A percentile compares a stretch with the other conserved stretches of the same genome.
Conservation (phyloP, 805 yeast genomes). For the Candida gorgasii region DNA sequence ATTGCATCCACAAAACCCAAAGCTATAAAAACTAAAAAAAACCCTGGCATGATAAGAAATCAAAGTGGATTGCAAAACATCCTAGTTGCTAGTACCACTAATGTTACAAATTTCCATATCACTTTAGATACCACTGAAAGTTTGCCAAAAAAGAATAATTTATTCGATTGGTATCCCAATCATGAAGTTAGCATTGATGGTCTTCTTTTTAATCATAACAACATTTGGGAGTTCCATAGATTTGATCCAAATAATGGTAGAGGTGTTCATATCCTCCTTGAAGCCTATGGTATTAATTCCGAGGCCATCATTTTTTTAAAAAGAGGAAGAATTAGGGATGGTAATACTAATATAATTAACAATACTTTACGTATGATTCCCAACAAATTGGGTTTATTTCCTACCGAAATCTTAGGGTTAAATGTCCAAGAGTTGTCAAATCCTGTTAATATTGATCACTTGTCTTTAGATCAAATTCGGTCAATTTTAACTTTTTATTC, state of each 20-base stretch:
- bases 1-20: not conserved
- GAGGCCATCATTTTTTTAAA: not conserved
- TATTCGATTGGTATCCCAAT: not conserved
- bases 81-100: not conserved
- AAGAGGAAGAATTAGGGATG: not conserved
- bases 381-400: not conserved
- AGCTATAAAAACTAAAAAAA: not conserved
- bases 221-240: not conserved
- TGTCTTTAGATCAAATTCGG: not conserved
- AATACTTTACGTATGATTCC: not conserved
- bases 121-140: not conserved
- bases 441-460: not conserved
- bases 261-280: not conserved
- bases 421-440: not conserved
- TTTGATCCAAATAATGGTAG: not conserved
- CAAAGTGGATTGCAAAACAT: not conserved
- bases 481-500: not conserved
- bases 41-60: not conserved
- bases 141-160: not conserved
- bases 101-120: not conserved
- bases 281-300: not conserved
- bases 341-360: too few species aligned
- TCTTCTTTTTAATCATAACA: not conserved
- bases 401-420: not conserved
- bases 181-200: not conserved